A percentile compares a stretch with the other conserved stretches of the same genome.
Evolutionary conservation across 345 rosid genomes (phyloP).

Genomic region (Syzygium aromaticum): DNA sequence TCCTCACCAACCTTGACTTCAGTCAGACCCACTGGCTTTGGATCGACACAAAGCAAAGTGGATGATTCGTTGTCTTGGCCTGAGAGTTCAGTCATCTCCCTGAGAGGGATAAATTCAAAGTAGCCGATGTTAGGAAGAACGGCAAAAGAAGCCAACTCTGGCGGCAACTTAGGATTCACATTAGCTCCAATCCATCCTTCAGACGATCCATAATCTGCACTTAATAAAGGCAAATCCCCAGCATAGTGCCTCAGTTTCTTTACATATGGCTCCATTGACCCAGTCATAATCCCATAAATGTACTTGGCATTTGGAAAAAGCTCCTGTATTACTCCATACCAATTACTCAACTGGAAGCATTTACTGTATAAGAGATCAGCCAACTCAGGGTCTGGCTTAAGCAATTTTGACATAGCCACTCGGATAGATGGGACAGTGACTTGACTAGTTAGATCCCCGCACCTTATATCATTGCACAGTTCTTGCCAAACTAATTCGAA

Average conservation of each 20-base stretch:
- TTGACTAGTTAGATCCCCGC: constrained; percentile 51
- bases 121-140: constrained; percentile 88
- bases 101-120: constrained; percentile 73
- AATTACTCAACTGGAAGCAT: constrained; percentile 65
- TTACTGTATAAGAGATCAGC: constrained; percentile 49
- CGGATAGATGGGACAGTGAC: constrained; percentile 55
- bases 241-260: constrained; percentile 88
- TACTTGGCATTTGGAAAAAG: constrained; percentile 87
- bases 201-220: constrained; percentile 90
- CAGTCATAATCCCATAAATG: constrained; percentile 94
- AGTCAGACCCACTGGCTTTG: constrained; percentile 59
- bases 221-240: constrained; percentile 61
- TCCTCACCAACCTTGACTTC: constrained; percentile 75
- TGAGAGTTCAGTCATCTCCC: constrained; percentile 10
- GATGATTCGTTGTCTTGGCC: not conserved
- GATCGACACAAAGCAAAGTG: constrained; percentile 4
- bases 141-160: constrained; percentile 64
- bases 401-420: constrained; percentile 62
- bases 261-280: constrained; percentile 93
- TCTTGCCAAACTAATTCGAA: constrained; percentile 85
- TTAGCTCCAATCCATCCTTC: constrained; percentile 99
- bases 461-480: constrained; percentile 49
- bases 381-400: constrained; percentile 57
- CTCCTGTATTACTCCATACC: constrained; percentile 85
- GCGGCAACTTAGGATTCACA: constrained; percentile 60